phyloP scores from a whole-genome alignment of 2,329 filamentous ascomycete genomes.

The Nemania bipapillata region DNA sequence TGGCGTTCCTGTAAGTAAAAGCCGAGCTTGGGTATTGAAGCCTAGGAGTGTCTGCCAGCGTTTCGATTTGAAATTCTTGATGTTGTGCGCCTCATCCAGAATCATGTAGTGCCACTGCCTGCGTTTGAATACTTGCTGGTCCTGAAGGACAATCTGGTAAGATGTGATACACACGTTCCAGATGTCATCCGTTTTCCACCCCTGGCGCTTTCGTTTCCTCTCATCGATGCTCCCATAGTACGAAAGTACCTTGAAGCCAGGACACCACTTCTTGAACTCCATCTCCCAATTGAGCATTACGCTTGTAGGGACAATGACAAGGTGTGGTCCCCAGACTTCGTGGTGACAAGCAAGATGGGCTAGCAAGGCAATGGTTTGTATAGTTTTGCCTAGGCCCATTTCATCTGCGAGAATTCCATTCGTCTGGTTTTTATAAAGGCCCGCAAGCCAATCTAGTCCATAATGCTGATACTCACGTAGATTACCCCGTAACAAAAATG shows the following conservation, averaged over 20 bases:
- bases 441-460: slow-evolving; percentile 96
- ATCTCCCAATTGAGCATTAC: slow-evolving; percentile 99
- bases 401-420: slow-evolving; percentile 98
- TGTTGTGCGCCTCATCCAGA: slow-evolving; percentile 97
- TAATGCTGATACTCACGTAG: slow-evolving; percentile 96
- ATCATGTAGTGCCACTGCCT: slow-evolving; percentile 98
- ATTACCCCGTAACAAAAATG: slow-evolving; percentile 84
- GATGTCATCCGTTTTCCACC: slow-evolving; percentile 91
- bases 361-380: slow-evolving; percentile 93
- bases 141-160: slow-evolving; percentile 94
- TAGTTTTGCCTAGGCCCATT: slow-evolving; percentile 98
- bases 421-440: slow-evolving; percentile 88
- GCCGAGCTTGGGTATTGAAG: slow-evolving; percentile 87
- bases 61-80: slow-evolving; percentile 99
- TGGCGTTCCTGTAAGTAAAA: slow-evolving; percentile 92
- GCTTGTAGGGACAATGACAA: slow-evolving; percentile 95
- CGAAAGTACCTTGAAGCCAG: slow-evolving; percentile 95
- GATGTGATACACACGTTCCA: slow-evolving; percentile 99
- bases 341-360: slow-evolving; percentile 92
- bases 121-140: slow-evolving; percentile 91
- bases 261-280: slow-evolving; percentile 99
- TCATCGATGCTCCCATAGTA: slow-evolving; percentile 97
- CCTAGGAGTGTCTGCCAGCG: slow-evolving; percentile 94
- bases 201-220: slow-evolving; percentile 86
- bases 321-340: slow-evolving; percentile 92